Evolutionary conservation across 2,329 filamentous ascomycete genomes (phyloP), one percentile per base, ranked within the genome.

Genomic region (Aspergillus fijiensis): DNA sequence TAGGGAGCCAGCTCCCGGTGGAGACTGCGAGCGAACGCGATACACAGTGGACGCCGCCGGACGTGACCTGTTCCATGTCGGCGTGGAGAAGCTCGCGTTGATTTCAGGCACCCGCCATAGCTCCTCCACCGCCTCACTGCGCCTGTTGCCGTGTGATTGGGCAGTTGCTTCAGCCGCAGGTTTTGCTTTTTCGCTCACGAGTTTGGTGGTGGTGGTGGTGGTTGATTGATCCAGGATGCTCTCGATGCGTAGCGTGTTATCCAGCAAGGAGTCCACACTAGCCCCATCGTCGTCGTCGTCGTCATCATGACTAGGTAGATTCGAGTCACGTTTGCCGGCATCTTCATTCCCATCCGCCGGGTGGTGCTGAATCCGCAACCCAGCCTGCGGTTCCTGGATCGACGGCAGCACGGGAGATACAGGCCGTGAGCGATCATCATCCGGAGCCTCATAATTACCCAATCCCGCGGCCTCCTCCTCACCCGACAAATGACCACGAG

Each of bases 361-460:
- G 14, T 45, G 39, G 39, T 45, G 39, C 14, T 16, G 39, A 5
- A 19, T n/a, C 14, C 12, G 16, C 39, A 16, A 5, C 7, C 39
- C n/a, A 16, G 39, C 6, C 14, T 45, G 39, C 39, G 14, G 39
- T 9, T 45, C 16, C 39, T 59, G 59, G 27, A 60, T 51, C 23
- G 48, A 53, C 27, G 27, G 27, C 27, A 23, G n/a, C 27, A 39
- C 14, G 31, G 57, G 35, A 35, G 57, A 50, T 11, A 31, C 33
- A 11, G 49, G 49, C 21, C 57, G 52, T 25, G 45, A 51, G 27
- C 27, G 27, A 47, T 75, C 70, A 77, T 85, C 80, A 65, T 83
- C 7, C 7, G 27, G 27, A 10, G 27, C 76, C 72, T 88, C 82
- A 23, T 23, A 4, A 23, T 12, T 12, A 33, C 2, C 31, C 6